Conservation (phyloP, 495 filamentous ascomycete genomes). For the Staphylotrichum longicolle region DNA sequence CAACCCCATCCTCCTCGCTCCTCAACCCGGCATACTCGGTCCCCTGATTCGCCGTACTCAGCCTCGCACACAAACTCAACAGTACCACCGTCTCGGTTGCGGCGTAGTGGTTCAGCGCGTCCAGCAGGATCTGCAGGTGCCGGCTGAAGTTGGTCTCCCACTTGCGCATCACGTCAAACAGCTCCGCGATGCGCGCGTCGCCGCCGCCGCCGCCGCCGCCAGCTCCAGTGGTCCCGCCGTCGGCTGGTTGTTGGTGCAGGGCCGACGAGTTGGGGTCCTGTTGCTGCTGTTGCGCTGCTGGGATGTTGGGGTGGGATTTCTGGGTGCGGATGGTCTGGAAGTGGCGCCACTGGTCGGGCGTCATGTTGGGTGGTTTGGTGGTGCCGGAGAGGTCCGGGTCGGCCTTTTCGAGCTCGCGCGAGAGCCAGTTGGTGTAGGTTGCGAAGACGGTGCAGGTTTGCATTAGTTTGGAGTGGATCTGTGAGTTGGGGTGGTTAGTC, state of each 20-base stretch:
- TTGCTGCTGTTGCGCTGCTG: slow-evolving; percentile 7
- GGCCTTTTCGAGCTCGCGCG: slow-evolving; percentile 70
- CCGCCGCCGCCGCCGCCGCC: slow-evolving; percentile 11
- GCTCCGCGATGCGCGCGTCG: slow-evolving; percentile 61
- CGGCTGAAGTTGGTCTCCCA: slow-evolving; percentile 91
- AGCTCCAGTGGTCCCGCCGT: neutral
- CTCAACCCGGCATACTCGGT: slow-evolving; percentile 52
- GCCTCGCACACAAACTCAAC: slow-evolving; percentile 74
- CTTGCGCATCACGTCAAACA: slow-evolving; percentile 78
- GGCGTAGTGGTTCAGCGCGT: slow-evolving; percentile 93
- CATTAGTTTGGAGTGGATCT: slow-evolving; percentile 96
- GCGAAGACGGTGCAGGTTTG: slow-evolving; percentile 91
- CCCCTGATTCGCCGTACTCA: slow-evolving; percentile 73
- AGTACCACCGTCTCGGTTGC: slow-evolving; percentile 96
- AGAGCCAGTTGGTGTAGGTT: slow-evolving; percentile 75
- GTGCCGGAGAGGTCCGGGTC: slow-evolving; percentile 68
- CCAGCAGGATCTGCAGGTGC: slow-evolving; percentile 86
- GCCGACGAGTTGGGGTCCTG: slow-evolving; percentile 14
- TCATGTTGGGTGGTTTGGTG: slow-evolving; percentile 52
- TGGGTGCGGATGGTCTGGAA: slow-evolving; percentile 43
- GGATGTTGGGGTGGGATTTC: slow-evolving; percentile 18
- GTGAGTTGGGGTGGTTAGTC: neutral
- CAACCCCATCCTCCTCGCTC: slow-evolving; percentile 43
- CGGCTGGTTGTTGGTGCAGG: neutral
- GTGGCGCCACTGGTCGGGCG: slow-evolving; percentile 51